Base-by-base conservation (phyloP, 331 rosid genomes). In the Telfairia occidentalis region DNA sequence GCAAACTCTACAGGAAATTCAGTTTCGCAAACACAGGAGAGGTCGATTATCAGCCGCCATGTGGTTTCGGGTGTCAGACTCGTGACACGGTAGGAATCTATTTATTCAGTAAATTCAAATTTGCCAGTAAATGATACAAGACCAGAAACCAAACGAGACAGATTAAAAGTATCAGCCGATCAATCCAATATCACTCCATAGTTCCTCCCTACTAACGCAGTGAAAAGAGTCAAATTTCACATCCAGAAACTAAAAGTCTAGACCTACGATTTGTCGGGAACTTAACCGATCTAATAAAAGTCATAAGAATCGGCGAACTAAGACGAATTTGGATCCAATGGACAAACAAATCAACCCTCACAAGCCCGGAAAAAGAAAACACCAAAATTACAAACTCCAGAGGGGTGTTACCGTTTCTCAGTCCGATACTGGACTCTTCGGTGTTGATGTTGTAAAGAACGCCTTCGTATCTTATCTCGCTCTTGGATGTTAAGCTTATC, bases 401-500 rank as follows among this genome's bases (percentile, higher is more conserved):
- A 13, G 52, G 6, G 19, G 4, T 0, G 23, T 45, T 80, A 91
- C 97, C 95, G n/a, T 87, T 84, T 70, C 86, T 81, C 58, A 89
- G 95, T 42, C 95, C 95, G 74, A 91, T 89, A 76, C 92, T 91
- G 80, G 97, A 91, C 82, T 91, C 97, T 1, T 91, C 89, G 28
- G 89, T 84, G 88, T 89, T 91, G 89, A 91, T 86, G 75, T 89
- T 87, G 82, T 87, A 89, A 0, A 91, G 85, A 45, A 87, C 82
- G 42, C 97, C 97, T 76, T 91, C 97, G 61, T 91, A 91, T 84
- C 95, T 84, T 66, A 91, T 91, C 86, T 91, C 97, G 78, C 97
- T 89, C 88, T 87, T 91, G 1, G 97, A 91, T 28, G 95, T 91
- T 85, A 89, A 86, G 82, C 97, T 89, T 15, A 90, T 90, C 89